Base-by-base conservation (phyloP, 2,329 filamentous ascomycete genomes). In the Penicillium expansum region DNA sequence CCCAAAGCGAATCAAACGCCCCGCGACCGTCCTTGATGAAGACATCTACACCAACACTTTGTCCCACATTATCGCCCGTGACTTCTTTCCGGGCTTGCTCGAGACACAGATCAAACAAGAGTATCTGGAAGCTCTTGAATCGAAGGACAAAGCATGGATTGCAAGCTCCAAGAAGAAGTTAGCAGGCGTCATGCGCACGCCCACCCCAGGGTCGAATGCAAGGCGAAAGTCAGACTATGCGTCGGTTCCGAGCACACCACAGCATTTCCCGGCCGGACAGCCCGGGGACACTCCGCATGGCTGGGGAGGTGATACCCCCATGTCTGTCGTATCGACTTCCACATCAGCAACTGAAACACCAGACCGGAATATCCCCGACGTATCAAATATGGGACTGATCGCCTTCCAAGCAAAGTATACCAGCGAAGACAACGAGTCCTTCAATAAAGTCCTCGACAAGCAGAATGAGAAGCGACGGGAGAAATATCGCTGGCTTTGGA, bases 381-480 rank as follows among this genome's bases (percentile, higher is more conserved):
- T 76, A 2, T 71, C 87, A 41, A 88, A 87, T 65, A 86, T 97
- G 80, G 92, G 88, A 58, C 82, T 99, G 1, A 86, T 87, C 52
- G 85, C 87, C 1, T 99, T 97, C 68, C 94, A 99, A 70, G 83
- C 89, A 3, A 93, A 90, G 64, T 97, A 97, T 76, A 99, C 93
- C 1, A 96, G 91, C 69, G 94, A 99, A 74, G 94, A 99, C 72
- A 97, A 97, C 70, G 94, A 97, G 71, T 95, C 90, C 66, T 97
- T 99, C 78, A 96, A 96, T 74, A 89, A 88, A 66, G 81, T 99
- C 1, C 79, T 97, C 29, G 94, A 99, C 76, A 90, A 87, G 68
- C 91, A 97, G 69, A 99, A 97, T 69, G 82, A 87, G 59, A 93
- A 92, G 72, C 85, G 83, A 49, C 87, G 89, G 0, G 88, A 92